phyloP scores from a whole-genome alignment of 441 rosid species.

The Adansonia madagascariensis region DNA sequence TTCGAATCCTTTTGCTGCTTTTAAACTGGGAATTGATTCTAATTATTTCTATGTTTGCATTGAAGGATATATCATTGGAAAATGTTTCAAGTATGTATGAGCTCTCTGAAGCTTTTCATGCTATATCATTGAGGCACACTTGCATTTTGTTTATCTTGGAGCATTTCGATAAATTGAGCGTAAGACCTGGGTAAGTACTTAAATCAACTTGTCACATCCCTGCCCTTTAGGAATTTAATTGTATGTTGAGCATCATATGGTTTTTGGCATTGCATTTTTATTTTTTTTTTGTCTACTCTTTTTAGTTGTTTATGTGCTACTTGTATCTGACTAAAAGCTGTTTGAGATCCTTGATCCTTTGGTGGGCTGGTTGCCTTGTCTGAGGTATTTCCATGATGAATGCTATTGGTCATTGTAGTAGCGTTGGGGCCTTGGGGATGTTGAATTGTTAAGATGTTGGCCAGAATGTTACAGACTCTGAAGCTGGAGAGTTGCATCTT shows the following conservation, averaged over 20 bases:
- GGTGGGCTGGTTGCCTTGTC: neutral
- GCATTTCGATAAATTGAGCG: conserved; percentile 80
- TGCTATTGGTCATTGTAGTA: neutral
- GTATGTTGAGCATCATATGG: neutral
- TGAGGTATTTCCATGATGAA: neutral
- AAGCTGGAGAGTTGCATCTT: neutral
- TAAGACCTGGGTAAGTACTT: conserved; percentile 67
- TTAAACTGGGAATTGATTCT: conserved; percentile 25
- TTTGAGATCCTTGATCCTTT: no score
- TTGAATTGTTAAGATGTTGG: neutral
- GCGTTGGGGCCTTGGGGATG: neutral
- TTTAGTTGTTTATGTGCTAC: neutral
- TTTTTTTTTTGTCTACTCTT: neutral
- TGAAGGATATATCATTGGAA: conserved; percentile 88
- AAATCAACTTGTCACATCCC: neutral
- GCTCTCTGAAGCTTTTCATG: conserved; percentile 96
- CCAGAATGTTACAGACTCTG: neutral
- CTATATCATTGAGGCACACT: conserved; percentile 83
- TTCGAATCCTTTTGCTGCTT: conserved; percentile 27
- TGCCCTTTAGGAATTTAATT: neutral
- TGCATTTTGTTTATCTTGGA: conserved; percentile 94
- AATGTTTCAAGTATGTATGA: conserved; percentile 93
- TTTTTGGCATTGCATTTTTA: neutral
- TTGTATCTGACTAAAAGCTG: no score
- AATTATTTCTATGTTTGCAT: conserved; percentile 16